Evolutionary conservation across 2,329 filamentous ascomycete species (phyloP).

Genomic region (Fusarium bulbicola): DNA sequence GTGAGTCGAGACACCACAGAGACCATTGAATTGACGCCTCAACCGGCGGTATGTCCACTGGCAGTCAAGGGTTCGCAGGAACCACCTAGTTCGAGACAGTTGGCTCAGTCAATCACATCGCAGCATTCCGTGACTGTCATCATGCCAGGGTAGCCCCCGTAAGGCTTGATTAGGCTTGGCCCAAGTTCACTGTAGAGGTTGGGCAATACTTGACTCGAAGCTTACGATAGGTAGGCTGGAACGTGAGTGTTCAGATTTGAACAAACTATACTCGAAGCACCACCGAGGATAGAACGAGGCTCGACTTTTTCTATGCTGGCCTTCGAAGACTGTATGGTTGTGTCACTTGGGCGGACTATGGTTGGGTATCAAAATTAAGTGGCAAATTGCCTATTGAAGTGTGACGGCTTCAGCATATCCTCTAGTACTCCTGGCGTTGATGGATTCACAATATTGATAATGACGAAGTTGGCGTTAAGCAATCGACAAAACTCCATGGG

Average conservation of each 20-base stretch:
- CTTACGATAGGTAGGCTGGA: background rate
- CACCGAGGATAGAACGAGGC: background rate
- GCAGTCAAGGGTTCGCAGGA: slow-evolving; percentile 40
- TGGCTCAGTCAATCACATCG: slow-evolving; percentile 36
- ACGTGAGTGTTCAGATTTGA: background rate
- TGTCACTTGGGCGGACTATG: background rate
- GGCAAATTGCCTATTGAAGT: background rate
- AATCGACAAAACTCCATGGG: background rate
- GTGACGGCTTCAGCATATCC: background rate
- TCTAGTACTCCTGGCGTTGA: background rate
- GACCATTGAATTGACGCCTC: slow-evolving; percentile 19
- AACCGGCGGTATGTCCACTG: slow-evolving; percentile 9
- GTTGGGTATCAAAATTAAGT: background rate
- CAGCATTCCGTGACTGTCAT: slow-evolving; percentile 17
- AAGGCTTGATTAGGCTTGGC: slow-evolving; percentile 20
- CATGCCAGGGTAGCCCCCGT: slow-evolving; percentile 23
- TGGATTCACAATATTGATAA: background rate
- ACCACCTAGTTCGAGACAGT: slow-evolving; percentile 41
- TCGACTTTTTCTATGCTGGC: background rate
- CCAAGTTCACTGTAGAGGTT: slow-evolving; percentile 13
- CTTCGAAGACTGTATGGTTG: background rate
- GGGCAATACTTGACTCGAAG: slow-evolving; percentile 6
- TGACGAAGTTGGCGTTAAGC: slow-evolving; percentile 4
- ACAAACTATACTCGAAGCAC: slow-evolving; percentile 2
- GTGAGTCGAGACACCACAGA: slow-evolving; percentile 13